These are phyloP conservation scores for Bauhinia variegata DNA, from an alignment of 306 rosid species.

Conservation along the genomic window DNA sequence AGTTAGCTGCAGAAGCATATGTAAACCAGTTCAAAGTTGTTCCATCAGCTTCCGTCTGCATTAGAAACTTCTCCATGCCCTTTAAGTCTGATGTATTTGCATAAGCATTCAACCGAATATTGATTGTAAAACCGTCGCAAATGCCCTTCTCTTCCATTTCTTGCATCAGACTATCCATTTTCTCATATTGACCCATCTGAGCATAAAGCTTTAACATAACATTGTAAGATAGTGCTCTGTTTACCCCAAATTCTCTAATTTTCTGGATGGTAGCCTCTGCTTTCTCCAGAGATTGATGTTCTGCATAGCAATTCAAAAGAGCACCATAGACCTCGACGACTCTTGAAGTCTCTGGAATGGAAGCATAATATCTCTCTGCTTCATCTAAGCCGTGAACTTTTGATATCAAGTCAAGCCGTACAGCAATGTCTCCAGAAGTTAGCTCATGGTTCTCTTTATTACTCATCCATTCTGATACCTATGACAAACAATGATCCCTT, in stretches of 20 bases:
- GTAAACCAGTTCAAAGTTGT: slow-evolving; percentile 48
- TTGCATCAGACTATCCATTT: slow-evolving; percentile 49
- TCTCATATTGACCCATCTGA: slow-evolving; percentile 52
- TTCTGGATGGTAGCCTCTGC: slow-evolving; percentile 62
- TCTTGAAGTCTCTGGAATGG: slow-evolving; percentile 44
- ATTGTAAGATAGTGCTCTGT: slow-evolving; percentile 39
- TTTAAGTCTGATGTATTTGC: slow-evolving; percentile 36
- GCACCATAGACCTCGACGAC: slow-evolving; percentile 54
- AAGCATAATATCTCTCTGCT: slow-evolving; percentile 59
- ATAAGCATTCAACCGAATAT: slow-evolving; percentile 58
- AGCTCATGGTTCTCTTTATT: slow-evolving; percentile 33
- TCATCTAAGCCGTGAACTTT: slow-evolving; percentile 60
- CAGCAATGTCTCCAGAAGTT: slow-evolving; percentile 47
- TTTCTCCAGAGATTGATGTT: slow-evolving; percentile 51
- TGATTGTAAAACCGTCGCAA: slow-evolving; percentile 40
- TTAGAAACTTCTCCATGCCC: slow-evolving; percentile 64
- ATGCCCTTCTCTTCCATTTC: slow-evolving; percentile 65
- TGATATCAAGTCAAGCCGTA: slow-evolving; percentile 58
- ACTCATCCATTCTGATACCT: slow-evolving; percentile 67
- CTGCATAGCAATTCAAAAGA: slow-evolving; percentile 60
- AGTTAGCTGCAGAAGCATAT: slow-evolving; percentile 55
- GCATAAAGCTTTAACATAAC: slow-evolving; percentile 66
- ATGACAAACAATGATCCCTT: slow-evolving; percentile 28
- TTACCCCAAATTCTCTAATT: slow-evolving; percentile 45
- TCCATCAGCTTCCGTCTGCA: slow-evolving; percentile 60